phyloP scores from a whole-genome alignment of 441 rosid genomes.

The Pelargonium fulgidum region DNA sequence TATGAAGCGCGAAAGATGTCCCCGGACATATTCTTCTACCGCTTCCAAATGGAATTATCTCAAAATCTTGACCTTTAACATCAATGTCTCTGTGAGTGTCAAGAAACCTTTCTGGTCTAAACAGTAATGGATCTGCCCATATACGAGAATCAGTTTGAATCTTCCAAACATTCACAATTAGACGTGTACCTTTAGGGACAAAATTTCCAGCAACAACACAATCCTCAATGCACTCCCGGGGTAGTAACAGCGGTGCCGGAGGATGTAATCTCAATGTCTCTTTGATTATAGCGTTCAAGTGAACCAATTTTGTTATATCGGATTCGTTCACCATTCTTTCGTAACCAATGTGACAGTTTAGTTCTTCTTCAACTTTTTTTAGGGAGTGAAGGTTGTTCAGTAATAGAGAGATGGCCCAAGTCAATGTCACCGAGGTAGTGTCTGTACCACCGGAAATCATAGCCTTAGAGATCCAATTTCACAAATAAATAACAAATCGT shows the following conservation, averaged over 20 bases:
- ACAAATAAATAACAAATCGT: not conserved
- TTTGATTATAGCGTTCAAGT: constrained; percentile 16
- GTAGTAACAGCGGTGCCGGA: not conserved
- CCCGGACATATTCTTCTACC: constrained; percentile 22
- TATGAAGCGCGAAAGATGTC: constrained; percentile 6
- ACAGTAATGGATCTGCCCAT: constrained; percentile 5
- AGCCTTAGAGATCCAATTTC: not conserved
- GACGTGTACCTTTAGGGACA: constrained; percentile 5
- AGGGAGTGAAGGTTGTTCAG: not conserved
- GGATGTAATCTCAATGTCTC: constrained; percentile 10
- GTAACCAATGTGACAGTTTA: not conserved
- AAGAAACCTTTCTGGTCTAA: constrained; percentile 14
- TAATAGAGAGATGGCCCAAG: constrained; percentile 3
- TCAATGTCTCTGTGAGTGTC: constrained; percentile 10
- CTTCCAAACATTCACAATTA: constrained; percentile 11
- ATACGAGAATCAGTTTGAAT: constrained; percentile 10
- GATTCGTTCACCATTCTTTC: not conserved
- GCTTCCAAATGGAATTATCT: constrained; percentile 10
- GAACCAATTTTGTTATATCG: not conserved
- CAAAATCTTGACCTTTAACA: constrained; percentile 9
- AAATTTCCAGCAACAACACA: constrained; percentile 11
- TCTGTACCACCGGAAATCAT: constrained; percentile 6
- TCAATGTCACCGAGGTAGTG: not conserved
- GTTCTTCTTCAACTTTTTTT: constrained; percentile 7
- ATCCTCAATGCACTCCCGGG: constrained; percentile 6